Base-by-base conservation (phyloP, 2,329 filamentous ascomycete species). In the Verticillium alfalfae region DNA sequence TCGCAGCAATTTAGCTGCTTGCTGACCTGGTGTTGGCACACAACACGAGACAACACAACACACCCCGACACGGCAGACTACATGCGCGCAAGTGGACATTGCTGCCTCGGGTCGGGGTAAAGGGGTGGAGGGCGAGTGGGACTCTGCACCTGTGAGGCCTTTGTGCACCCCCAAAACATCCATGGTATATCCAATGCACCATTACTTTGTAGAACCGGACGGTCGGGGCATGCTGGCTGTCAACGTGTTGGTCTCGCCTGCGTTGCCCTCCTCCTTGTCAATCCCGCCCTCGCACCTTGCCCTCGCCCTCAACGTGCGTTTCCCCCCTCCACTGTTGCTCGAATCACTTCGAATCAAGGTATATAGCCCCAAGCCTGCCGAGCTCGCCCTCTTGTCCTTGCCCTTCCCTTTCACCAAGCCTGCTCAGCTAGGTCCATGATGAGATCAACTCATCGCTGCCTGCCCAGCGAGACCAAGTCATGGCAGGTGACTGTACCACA, bases 401-500 rank as follows among this genome's bases (percentile, higher is more conserved):
- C 37, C 36, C 15, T 31, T 54, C 45, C 36, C 52, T 63, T 57
- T 57, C 58, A 52, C 55, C 58, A 60, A 58, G 61, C 58, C 56
- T 62, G 45, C 57, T 37, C 36, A 37, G 36, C 61, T 39, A 58
- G 58, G 63, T 61, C 52, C 54, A 45, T 58, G 63, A 63, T 64
- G 60, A 60, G 36, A 54, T 38, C 60, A 55, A 55, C 57, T 56
- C 59, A 59, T 61, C 37, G 65, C 62, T 64, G 65, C 60, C 58
- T 66, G 61, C 55, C 64, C 64, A 52, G 45, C 45, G 45, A 52
- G 22, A 7, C 8, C 9, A 52, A 52, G 57, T 49, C 37, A 78
- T 78, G 76, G 68, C 73, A 66, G 70, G 66, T 62, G 69, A 71
- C 65, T 77, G 76, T 67, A 70, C 70, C 60, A 68, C 67, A n/a